Evolutionary conservation across 306 rosid genomes (phyloP), one percentile per base, ranked within the genome.

Genomic region (Canavalia ensiformis): DNA sequence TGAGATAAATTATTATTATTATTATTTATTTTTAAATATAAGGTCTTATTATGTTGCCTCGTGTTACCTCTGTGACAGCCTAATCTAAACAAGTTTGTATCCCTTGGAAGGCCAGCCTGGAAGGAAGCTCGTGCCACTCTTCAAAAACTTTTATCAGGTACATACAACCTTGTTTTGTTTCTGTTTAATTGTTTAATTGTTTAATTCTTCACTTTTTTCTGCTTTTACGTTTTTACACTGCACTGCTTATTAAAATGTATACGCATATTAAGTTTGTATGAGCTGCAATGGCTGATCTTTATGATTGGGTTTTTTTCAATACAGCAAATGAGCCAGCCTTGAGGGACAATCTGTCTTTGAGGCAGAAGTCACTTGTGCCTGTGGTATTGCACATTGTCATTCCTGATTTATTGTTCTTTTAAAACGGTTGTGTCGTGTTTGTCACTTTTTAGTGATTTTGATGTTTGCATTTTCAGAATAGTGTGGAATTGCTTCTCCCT

Each of bases 21-120:
- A 37, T 37, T 37, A 37, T 37, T 4, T 2, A 2, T 44, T 31
- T 42, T 52, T 63, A 49, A 37, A 35, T 44, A 28, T 29, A 65
- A 52, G 46, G 49, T 63, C 54, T 47, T 64, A 54, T 9, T 42
- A 30, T 82, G 75, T 59, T 46, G 49, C 0, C 2, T 54, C 46
- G 12, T 13, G 8, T 2, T 72, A 29, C 75, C 5, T 35, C 62
- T 79, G 72, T 51, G 56, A 62, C 87, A 95, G 98, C 89, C 89
- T 58, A 88, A 91, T 91, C 87, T 95, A 13, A 95, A 95, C 88
- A 95, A 89, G 86, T 93, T 91, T 79, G 82, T 95, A 84, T 94
- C 93, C 5, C 84, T 95, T 84, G 99, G 99, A 85, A 90, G 92
- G 28, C 92, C 96, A 68, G 98, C 97, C 0, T 95, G 99, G 99